Conservation (phyloP, 164 flowering plant genomes). For the Vitis labrusca region DNA sequence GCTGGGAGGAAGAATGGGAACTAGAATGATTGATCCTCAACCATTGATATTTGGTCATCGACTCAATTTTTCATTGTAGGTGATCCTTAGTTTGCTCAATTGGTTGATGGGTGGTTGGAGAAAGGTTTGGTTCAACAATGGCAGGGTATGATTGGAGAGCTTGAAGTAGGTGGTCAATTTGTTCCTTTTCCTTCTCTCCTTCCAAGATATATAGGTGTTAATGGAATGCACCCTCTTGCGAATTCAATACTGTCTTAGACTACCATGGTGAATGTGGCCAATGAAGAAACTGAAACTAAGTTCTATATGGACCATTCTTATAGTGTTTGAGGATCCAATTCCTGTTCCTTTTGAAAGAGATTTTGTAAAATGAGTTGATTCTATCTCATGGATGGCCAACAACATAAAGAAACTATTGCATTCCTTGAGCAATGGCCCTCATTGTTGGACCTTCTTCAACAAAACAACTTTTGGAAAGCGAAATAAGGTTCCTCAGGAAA, state of each 20-base stretch:
- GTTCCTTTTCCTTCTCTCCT: conserved; percentile 43
- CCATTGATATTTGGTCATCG: conserved; percentile 76
- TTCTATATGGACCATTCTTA: conserved; percentile 94
- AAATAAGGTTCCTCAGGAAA: conserved; percentile 98
- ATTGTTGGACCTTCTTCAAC: conserved; percentile 94
- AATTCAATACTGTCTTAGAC: conserved; percentile 71
- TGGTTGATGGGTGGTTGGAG: conserved; percentile 75
- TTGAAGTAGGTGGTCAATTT: conserved; percentile 74
- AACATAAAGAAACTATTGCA: conserved; percentile 67
- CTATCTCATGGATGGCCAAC: conserved; percentile 95
- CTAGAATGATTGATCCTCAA: conserved; percentile 73
- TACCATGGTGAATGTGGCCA: too few species aligned
- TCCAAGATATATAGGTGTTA: conserved; percentile 71
- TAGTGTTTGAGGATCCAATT: conserved; percentile 93
- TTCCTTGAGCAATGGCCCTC: conserved; percentile 44
- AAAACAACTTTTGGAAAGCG: conserved; percentile 73
- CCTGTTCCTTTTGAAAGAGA: conserved; percentile 88
- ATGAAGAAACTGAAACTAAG: conserved; percentile 74
- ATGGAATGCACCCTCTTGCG: conserved; percentile 94
- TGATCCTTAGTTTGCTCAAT: conserved; percentile 61
- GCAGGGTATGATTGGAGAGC: conserved; percentile 81
- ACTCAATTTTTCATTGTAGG: conserved; percentile 89
- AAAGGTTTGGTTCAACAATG: conserved; percentile 67
- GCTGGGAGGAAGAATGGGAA: conserved; percentile 94
- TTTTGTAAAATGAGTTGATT: conserved; percentile 83